These are phyloP conservation scores for Saccharomycopsis microspora DNA, from an alignment of 805 yeast species.

Conservation along the genomic window DNA sequence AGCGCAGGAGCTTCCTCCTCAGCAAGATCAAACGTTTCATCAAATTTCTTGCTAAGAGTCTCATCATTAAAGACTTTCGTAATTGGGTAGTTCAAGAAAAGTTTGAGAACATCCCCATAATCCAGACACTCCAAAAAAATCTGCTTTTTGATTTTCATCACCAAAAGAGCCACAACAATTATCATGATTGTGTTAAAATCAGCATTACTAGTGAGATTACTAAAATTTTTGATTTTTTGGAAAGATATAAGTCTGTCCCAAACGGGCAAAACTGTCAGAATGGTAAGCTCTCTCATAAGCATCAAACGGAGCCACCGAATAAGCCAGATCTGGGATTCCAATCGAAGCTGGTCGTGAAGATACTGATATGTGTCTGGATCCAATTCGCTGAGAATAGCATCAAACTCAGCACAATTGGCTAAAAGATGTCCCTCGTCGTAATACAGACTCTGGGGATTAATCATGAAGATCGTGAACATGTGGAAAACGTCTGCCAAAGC, in stretches of 20 bases:
- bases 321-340: constrained; percentile 42
- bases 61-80: constrained; percentile 21
- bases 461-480: constrained; percentile 33
- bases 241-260: constrained; percentile 33
- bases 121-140: constrained; percentile 32
- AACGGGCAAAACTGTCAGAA: constrained; percentile 24
- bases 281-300: constrained; percentile 34
- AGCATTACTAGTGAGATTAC: constrained; percentile 24
- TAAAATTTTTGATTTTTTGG: constrained; percentile 19
- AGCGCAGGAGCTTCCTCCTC: not conserved
- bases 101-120: constrained; percentile 34
- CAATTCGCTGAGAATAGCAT: constrained; percentile 30
- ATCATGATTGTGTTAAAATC: constrained; percentile 27
- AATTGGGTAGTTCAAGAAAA: constrained; percentile 36
- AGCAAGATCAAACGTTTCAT: constrained; percentile 17
- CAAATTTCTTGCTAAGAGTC: constrained; percentile 26
- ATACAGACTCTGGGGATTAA: constrained; percentile 31
- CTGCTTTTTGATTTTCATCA: constrained; percentile 33
- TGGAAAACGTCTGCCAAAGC: constrained; percentile 32
- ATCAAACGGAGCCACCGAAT: constrained; percentile 37
- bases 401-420: constrained; percentile 33
- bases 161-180: constrained; percentile 28
- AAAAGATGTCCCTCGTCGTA: constrained; percentile 31
- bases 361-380: constrained; percentile 37
- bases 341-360: constrained; percentile 29